These are phyloP conservation scores for Dichomitus squalens DNA, from an alignment of 1,284 basidiomycete species.

Conservation along the genomic window DNA sequence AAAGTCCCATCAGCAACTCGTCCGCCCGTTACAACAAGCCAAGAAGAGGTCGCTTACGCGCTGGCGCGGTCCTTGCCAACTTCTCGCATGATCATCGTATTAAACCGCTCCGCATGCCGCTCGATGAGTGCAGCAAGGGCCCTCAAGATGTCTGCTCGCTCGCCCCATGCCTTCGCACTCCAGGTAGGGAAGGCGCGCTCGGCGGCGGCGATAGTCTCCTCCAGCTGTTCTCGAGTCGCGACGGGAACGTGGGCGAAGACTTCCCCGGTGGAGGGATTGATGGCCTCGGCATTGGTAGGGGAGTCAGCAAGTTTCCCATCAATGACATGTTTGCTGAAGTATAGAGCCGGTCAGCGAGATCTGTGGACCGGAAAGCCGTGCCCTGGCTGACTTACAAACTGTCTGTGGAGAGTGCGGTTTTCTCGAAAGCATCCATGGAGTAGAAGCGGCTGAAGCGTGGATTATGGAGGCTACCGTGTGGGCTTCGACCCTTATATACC, in stretches of 20 bases:
- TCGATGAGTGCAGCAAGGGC: conserved; percentile 2
- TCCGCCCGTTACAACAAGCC: neutral
- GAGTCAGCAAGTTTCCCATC: conserved; percentile 6
- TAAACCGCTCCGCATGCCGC: conserved; percentile 5
- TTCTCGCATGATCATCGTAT: conserved; percentile 13
- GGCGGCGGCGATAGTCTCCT: conserved; percentile 14
- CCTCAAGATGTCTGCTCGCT: conserved; percentile 9
- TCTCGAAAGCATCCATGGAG: no score
- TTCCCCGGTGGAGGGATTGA: conserved; percentile 20
- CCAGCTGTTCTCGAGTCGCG: conserved; percentile 18
- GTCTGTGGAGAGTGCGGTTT: no score
- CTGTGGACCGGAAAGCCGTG: no score
- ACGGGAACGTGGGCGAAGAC: conserved; percentile 15
- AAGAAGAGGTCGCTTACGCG: conserved; percentile 3
- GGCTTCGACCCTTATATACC: no score
- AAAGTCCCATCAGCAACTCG: neutral
- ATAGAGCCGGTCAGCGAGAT: neutral
- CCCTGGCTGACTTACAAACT: no score
- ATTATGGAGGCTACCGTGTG: no score
- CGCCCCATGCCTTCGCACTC: conserved; percentile 10
- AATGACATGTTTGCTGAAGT: conserved; percentile 5
- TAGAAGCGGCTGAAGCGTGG: no score
- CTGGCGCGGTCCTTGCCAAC: conserved; percentile 13
- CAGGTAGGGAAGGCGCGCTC: conserved; percentile 12
- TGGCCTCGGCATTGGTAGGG: neutral